Base-by-base conservation (phyloP, 176 grass and related monocot genomes). In the Rhynchospora breviuscula region DNA sequence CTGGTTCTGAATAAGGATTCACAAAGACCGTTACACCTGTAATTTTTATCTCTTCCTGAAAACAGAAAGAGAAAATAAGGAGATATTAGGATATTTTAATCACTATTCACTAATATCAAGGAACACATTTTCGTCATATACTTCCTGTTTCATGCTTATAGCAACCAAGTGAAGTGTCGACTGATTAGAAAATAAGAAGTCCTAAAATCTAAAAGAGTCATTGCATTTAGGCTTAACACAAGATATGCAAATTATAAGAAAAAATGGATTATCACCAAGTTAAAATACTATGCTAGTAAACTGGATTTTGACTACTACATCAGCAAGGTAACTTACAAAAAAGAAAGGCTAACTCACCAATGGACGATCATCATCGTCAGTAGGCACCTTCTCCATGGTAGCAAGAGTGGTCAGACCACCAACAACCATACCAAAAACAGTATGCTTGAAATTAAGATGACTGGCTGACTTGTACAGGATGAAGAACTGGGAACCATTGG, bases 31-130 rank as follows among this genome's bases (percentile, higher is more conserved):
- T 89, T 63, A 88, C 86, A 81, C 84, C 89, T 69, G 84, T 86
- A 87, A 98, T 91, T 91, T 98, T 98, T 87, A 98, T 94, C 87
- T 98, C 92, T 80, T 94, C 95, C 95, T 98, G 84, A 33, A 90
- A 78, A 86, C 58, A 6, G 82, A 85, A 52, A 54, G 26, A 60
- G n/a, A 3, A 70, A 72, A 69, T 46, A 56, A 56, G 49, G 13
- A 70, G 9, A 73, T 18, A 70, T 84, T 46, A 84, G n/a, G 56
- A 63, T n/a, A 49, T 68, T 43, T 67, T 56, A 70, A 58, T 6
- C 19, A 49, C 49, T 56, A 70, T 44, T 6, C 19, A 49, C 49
- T 47, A 54, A 81, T 2, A 72, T 44, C 25, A 58, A 81, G 54
- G 61, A 21, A 48, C 0, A 22, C 44, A 49, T 73, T 62, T 73